Percentiles rank a stretch among this genome's conserved stretches.
Conservation (phyloP, 129 eudicot species). For the Ambrosia trifida region DNA sequence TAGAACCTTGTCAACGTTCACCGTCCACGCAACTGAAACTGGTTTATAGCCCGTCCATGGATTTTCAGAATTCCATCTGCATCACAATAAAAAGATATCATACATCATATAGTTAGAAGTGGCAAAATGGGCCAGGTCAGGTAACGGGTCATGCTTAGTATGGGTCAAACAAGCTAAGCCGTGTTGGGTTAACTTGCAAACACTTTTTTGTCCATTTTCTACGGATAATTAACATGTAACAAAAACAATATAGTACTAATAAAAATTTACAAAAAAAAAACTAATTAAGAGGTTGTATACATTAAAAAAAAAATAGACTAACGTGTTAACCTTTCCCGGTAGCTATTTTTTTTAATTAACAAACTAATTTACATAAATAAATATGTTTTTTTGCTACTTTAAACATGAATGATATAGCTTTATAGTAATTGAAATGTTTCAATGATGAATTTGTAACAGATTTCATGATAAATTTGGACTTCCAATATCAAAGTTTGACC, state of each 20-base stretch:
- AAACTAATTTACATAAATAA: background rate
- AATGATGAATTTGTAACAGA: background rate
- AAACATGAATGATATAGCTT: background rate
- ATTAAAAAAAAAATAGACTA: background rate
- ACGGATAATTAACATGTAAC: background rate
- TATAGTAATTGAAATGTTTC: background rate
- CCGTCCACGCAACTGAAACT: slow-evolving; percentile 83
- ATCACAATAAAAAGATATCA: slow-evolving; percentile 8
- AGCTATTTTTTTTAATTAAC: background rate
- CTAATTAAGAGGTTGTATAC: background rate
- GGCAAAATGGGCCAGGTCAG: background rate
- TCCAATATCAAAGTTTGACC: slow-evolving; percentile 4
- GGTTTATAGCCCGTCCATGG: slow-evolving; percentile 87
- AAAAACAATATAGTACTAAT: background rate
- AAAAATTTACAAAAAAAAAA: background rate
- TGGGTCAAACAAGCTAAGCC: background rate
- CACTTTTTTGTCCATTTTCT: background rate
- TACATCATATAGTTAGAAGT: background rate
- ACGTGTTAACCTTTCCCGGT: background rate
- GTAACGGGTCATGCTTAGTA: background rate
- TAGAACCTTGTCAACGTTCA: slow-evolving; percentile 63
- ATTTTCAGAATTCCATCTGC: slow-evolving; percentile 82
- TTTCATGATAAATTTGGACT: background rate
- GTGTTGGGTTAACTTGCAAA: background rate
- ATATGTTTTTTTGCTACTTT: background rate